These are phyloP conservation scores for Scleroderma citrinum DNA, from an alignment of 768 basidiomycete species.

Conservation along the genomic window DNA sequence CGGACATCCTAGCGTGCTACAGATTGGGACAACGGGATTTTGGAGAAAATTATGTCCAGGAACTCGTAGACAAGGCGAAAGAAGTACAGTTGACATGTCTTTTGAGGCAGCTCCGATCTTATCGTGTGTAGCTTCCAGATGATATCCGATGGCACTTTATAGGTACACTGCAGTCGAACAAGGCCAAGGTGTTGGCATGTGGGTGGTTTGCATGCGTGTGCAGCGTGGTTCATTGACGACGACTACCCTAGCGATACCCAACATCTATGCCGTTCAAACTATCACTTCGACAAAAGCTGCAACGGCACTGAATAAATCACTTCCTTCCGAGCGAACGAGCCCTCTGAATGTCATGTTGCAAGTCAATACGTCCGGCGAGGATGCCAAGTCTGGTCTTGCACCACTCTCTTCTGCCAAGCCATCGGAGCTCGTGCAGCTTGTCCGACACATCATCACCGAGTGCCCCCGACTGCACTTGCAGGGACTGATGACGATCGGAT, in stretches of 20 bases:
- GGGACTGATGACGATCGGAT: slow-evolving; percentile 97
- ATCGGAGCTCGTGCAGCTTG: slow-evolving; percentile 58
- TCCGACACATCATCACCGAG: slow-evolving; percentile 56
- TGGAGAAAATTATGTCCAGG: slow-evolving; percentile 97
- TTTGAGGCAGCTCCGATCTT: slow-evolving; percentile 6
- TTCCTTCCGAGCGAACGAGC: slow-evolving; percentile 46
- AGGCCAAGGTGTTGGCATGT: slow-evolving; percentile 86
- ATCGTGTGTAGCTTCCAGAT: slow-evolving; percentile 57
- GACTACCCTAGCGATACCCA: slow-evolving; percentile 63
- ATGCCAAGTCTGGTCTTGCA: slow-evolving; percentile 78
- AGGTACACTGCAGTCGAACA: slow-evolving; percentile 89
- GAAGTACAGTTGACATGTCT: slow-evolving; percentile 39
- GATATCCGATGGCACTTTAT: slow-evolving; percentile 98
- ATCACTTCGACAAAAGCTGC: slow-evolving; percentile 79
- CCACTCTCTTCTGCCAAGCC: slow-evolving; percentile 41
- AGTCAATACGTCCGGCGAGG: slow-evolving; percentile 94
- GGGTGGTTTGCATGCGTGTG: slow-evolving; percentile 15
- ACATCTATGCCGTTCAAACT: slow-evolving; percentile 84
- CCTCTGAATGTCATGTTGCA: slow-evolving; percentile 85
- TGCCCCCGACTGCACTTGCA: slow-evolving; percentile 75
- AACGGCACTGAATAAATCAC: slow-evolving; percentile 66
- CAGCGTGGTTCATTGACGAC: slow-evolving; percentile 1
- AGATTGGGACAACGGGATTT: slow-evolving; percentile 82
- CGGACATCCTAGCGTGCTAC: slow-evolving; percentile 81
- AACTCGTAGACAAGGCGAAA: slow-evolving; percentile 80